A percentile compares a stretch with the other conserved stretches of the same genome.
Conservation (phyloP, 75 land plant species). For the Cupressus sempervirens region DNA sequence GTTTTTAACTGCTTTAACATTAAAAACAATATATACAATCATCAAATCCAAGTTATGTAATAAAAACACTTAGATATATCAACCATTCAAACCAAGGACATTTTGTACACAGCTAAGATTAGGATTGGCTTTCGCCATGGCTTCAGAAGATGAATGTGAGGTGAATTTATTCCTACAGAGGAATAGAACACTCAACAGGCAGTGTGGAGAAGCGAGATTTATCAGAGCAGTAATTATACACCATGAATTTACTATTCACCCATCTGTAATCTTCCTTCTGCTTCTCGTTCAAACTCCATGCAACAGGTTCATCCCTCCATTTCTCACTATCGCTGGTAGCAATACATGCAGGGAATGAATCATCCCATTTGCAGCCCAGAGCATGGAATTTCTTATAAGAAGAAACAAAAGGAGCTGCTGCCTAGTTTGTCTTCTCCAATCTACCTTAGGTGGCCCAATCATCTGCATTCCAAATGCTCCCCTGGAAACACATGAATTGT, state of each 20-base stretch:
- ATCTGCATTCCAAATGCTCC: conserved; percentile 87
- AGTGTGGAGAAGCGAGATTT: conserved; percentile 34
- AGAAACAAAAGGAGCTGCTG: conserved; percentile 68
- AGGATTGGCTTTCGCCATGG: background rate
- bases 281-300: conserved; percentile 38
- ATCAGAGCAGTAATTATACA: conserved; percentile 81
- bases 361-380: conserved; percentile 68
- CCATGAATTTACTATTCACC: conserved; percentile 57
- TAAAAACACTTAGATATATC: too few relatives aligned
- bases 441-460: conserved; percentile 90
- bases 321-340: conserved; percentile 44
- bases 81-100: too few relatives aligned
- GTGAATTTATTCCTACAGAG: conserved; percentile 13
- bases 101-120: too few relatives aligned
- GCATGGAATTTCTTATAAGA: conserved; percentile 74
- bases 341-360: conserved; percentile 52
- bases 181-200: conserved; percentile 52
- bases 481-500: conserved; percentile 38
- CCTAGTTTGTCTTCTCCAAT: conserved; percentile 77
- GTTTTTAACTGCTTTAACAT: too few relatives aligned
- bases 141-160: background rate
- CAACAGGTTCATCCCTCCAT: conserved; percentile 72
- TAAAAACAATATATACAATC: too few relatives aligned
- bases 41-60: too few relatives aligned
- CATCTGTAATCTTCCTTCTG: conserved; percentile 49